Percentiles rank a stretch among this genome's conserved stretches.
Evolutionary conservation across 768 basidiomycete species (phyloP).

Genomic region (Rubroboletus satanas): DNA sequence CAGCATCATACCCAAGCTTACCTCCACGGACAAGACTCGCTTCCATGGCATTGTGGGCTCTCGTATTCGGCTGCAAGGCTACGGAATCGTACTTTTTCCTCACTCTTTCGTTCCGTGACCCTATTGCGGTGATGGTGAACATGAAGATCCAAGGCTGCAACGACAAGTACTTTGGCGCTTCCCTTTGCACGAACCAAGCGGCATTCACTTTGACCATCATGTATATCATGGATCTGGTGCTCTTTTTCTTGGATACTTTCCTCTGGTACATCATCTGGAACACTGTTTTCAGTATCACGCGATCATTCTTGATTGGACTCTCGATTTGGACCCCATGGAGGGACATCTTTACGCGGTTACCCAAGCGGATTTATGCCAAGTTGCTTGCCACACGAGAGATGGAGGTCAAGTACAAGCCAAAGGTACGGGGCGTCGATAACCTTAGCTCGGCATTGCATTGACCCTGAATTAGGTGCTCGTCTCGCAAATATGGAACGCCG

Average conservation of each 20-base stretch:
- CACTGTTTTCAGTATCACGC: slow-evolving; percentile 84
- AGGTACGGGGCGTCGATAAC: slow-evolving; percentile 49
- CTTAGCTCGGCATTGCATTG: not conserved
- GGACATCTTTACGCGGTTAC: slow-evolving; percentile 93
- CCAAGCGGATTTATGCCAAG: slow-evolving; percentile 97
- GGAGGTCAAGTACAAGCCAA: slow-evolving; percentile 99
- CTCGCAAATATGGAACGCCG: slow-evolving; percentile 99
- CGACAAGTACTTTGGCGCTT: slow-evolving; percentile 81
- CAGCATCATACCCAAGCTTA: slow-evolving; percentile 85
- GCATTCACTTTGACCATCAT: slow-evolving; percentile 95
- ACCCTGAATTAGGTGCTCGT: slow-evolving; percentile 70
- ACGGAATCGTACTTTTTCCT: slow-evolving; percentile 98
- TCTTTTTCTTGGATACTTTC: slow-evolving; percentile 99
- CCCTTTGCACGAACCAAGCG: slow-evolving; percentile 87
- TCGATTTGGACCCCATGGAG: slow-evolving; percentile 99
- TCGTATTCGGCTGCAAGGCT: slow-evolving; percentile 96
- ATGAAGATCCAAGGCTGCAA: slow-evolving; percentile 93
- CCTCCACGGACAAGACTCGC: slow-evolving; percentile 63
- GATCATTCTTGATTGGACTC: slow-evolving; percentile 86
- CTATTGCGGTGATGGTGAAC: slow-evolving; percentile 91
- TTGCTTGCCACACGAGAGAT: slow-evolving; percentile 89
- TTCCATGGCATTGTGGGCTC: slow-evolving; percentile 79
- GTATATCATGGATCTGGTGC: slow-evolving; percentile 96
- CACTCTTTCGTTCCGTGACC: slow-evolving; percentile 89
- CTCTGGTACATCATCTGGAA: slow-evolving; percentile 99